These are phyloP conservation scores for Inga leiocalycina DNA, from an alignment of 306 rosid species.

Conservation along the genomic window DNA sequence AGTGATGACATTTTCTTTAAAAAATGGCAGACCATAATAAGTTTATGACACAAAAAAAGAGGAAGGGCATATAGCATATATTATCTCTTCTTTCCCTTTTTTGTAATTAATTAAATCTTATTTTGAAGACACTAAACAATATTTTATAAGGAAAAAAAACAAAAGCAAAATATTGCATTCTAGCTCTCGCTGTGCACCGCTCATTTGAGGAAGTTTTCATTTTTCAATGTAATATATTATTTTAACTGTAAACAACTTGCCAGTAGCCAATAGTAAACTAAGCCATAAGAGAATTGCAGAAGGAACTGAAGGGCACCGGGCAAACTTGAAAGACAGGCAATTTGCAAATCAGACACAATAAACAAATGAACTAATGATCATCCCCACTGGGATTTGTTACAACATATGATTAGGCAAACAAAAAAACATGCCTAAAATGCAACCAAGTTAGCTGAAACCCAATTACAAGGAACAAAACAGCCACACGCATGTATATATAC, in stretches of 20 bases:
- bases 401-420: constrained; percentile 86
- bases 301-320: neutral
- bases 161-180: neutral
- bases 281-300: neutral
- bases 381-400: constrained; percentile 48
- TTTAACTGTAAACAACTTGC: neutral
- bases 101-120: too few relatives aligned
- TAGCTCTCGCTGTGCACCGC: neutral
- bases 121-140: neutral
- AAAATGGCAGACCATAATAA: too few relatives aligned
- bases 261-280: neutral
- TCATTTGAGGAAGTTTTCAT: neutral
- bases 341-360: constrained; percentile 55
- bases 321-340: neutral
- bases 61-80: neutral
- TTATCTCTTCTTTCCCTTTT: neutral
- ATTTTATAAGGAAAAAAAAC: too few relatives aligned
- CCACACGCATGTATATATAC: constrained; percentile 55
- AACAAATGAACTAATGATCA: constrained; percentile 73
- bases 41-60: too few relatives aligned
- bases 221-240: neutral
- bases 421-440: constrained; percentile 93
- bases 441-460: constrained; percentile 71
- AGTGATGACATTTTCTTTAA: neutral
- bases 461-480: constrained; percentile 50